Evolutionary conservation across 1,284 basidiomycete genomes (phyloP), one percentile per base, ranked within the genome.

Genomic region (Tilletia caries): DNA sequence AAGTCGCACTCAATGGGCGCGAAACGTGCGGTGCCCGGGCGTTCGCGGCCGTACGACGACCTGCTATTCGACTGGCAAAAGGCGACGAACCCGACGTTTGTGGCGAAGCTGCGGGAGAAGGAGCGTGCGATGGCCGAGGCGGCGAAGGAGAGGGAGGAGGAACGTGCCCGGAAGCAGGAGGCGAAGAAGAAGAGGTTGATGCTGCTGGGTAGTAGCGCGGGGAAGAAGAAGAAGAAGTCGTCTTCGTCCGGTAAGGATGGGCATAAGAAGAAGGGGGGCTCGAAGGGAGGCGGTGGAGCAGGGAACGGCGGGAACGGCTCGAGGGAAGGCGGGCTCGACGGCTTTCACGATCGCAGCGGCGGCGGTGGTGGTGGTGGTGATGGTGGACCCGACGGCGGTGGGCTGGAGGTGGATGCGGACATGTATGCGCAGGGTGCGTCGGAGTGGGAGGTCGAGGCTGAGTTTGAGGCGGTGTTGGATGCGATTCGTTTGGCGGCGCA

Each of bases 1-100:
- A 98, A 98, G 85, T 94, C 95, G 3, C 95, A 98, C 83, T 91
- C 92, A 1, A 96, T 98, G 91, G 93, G 93, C 37, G 92, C 93
- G 32, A 98, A 98, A 84, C 91, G 96, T 25, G 88, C 92, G 6
- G 94, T 98, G 0, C 87, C 89, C 75, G 93, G 93, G 34, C 91
- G 96, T 10, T 92, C 92, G 0, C 88, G 90, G 65, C 84, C 86
- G 1, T 98, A 94, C 83, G 95, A 98, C 79, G 90, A 91, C 68
- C 88, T 98, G 12, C 70, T 82, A 43, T 79, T 83, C 65, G 95
- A 97, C 70, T 98, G 93, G 92, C 92, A 96, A 78, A 90, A 92
- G 52, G 89, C 89, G 44, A 89, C 95, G 81, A 95, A 96, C 77
- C 93, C 94, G 1, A 93, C 94, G 75, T 95, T 91, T 83, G 91